Percentiles rank a stretch among this genome's conserved stretches.
Evolutionary conservation across 257 asterid genomes (phyloP).

Genomic region (Phtheirospermum japonicum): DNA sequence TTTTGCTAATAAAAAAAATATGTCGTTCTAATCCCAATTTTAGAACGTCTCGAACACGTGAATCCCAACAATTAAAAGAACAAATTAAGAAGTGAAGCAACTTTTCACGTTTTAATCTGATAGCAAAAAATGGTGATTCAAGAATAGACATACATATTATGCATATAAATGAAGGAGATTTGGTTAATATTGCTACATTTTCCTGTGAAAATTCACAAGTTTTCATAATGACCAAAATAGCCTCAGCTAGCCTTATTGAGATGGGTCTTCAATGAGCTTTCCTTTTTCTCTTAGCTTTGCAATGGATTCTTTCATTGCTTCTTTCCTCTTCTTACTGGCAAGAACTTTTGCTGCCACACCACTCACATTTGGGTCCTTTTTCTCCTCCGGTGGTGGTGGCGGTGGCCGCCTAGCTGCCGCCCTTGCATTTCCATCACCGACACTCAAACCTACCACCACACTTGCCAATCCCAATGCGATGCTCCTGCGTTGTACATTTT

Average conservation of each 20-base stretch:
- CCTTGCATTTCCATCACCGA: slow-evolving; percentile 38
- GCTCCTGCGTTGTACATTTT: slow-evolving; percentile 44
- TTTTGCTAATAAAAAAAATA: no score
- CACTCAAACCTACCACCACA: slow-evolving; percentile 36
- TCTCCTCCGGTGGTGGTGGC: slow-evolving; percentile 73
- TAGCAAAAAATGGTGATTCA: slow-evolving; percentile 12
- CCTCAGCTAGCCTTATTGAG: slow-evolving; percentile 29
- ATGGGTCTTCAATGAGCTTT: slow-evolving; percentile 40
- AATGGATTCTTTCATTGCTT: slow-evolving; percentile 70
- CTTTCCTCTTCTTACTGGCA: slow-evolving; percentile 90
- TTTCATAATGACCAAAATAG: slow-evolving; percentile 6
- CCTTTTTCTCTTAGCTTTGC: slow-evolving; percentile 68
- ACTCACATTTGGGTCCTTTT: slow-evolving; percentile 70
- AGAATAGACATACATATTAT: no score
- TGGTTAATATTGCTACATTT: slow-evolving; percentile 16
- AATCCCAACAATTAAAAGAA: no score
- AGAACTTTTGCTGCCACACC: slow-evolving; percentile 68
- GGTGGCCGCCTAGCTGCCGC: slow-evolving; percentile 84
- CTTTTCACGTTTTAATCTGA: not conserved
- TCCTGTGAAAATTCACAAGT: not conserved
- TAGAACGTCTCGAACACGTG: no score
- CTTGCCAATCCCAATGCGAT: slow-evolving; percentile 54
- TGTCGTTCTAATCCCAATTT: no score
- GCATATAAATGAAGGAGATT: slow-evolving; percentile 6
- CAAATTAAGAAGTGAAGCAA: no score